phyloP scores from a whole-genome alignment of 768 basidiomycete species.

The Boletus pseudo-olivaceus region DNA sequence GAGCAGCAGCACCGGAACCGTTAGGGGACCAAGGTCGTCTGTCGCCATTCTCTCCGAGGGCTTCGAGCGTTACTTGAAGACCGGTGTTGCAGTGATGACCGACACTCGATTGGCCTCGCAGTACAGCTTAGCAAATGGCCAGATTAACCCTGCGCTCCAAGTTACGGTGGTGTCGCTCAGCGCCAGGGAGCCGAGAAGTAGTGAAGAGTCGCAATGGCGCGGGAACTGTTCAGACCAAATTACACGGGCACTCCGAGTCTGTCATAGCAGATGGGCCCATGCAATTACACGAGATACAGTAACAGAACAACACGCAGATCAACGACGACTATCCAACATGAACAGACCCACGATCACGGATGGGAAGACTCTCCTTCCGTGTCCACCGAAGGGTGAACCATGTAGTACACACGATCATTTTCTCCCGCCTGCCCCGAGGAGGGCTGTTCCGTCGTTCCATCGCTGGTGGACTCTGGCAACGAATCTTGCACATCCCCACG shows the following conservation, averaged over 20 bases:
- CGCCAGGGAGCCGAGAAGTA: neutral
- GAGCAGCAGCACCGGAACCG: constrained; percentile 59
- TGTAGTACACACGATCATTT: constrained; percentile 73
- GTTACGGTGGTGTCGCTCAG: neutral
- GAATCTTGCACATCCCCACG: constrained; percentile 82
- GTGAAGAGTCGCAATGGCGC: neutral
- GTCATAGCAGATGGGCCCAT: neutral
- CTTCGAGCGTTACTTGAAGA: neutral
- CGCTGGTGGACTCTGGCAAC: constrained; percentile 58
- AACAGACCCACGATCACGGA: constrained; percentile 16
- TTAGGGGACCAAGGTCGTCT: constrained; percentile 35
- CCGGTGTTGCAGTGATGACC: neutral
- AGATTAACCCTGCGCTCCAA: neutral
- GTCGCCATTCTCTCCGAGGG: constrained; percentile 20
- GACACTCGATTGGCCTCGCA: neutral
- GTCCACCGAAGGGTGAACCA: constrained; percentile 89
- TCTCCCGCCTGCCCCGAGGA: constrained; percentile 50
- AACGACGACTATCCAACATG: neutral
- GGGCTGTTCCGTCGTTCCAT: constrained; percentile 46
- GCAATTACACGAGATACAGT: constrained; percentile 9
- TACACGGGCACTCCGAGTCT: neutral
- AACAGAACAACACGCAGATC: constrained; percentile 11
- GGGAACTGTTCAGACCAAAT: neutral
- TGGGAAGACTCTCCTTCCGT: constrained; percentile 49
- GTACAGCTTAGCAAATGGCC: neutral